phyloP scores from a whole-genome alignment of 768 basidiomycete species.

The Boletellus ananiceps region DNA sequence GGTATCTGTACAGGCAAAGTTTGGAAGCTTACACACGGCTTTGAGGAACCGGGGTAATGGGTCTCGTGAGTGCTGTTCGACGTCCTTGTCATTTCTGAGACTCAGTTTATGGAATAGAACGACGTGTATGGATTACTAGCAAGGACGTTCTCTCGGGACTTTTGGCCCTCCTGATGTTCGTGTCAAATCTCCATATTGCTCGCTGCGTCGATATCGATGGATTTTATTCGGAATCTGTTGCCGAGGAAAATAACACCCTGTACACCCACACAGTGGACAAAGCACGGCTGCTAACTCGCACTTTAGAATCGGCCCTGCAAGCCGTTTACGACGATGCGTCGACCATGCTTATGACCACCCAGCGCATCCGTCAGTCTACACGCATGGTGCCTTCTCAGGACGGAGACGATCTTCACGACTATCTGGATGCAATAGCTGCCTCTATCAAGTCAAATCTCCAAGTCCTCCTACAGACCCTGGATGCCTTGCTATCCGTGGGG shows the following conservation, averaged over 20 bases:
- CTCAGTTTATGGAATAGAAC: conserved; percentile 20
- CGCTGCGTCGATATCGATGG: conserved; percentile 82
- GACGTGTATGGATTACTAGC: conserved; percentile 34
- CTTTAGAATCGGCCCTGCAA: conserved; percentile 66
- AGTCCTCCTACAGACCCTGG: conserved; percentile 54
- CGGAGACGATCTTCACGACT: conserved; percentile 31
- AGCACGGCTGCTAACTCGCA: conserved; percentile 63
- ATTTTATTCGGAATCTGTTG: conserved; percentile 45
- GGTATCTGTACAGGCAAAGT: conserved; percentile 46
- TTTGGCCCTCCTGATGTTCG: conserved; percentile 51
- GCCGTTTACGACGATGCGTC: conserved; percentile 70
- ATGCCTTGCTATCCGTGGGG: conserved; percentile 57
- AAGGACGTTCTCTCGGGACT: conserved; percentile 53
- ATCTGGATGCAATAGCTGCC: conserved; percentile 45
- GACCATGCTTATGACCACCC: conserved; percentile 54
- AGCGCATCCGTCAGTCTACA: conserved; percentile 31
- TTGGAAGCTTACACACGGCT: conserved; percentile 32
- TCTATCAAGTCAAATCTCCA: conserved; percentile 55
- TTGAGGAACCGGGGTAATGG: conserved; percentile 20
- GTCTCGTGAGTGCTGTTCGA: conserved; percentile 21
- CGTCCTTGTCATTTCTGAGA: background rate
- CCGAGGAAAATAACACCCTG: conserved; percentile 40
- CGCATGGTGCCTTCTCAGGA: conserved; percentile 8
- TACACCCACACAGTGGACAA: conserved; percentile 66
- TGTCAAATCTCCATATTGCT: conserved; percentile 73